These are phyloP conservation scores for Trichosporon faecale DNA, from an alignment of 1,284 basidiomycete genomes.

Conservation along the genomic window DNA sequence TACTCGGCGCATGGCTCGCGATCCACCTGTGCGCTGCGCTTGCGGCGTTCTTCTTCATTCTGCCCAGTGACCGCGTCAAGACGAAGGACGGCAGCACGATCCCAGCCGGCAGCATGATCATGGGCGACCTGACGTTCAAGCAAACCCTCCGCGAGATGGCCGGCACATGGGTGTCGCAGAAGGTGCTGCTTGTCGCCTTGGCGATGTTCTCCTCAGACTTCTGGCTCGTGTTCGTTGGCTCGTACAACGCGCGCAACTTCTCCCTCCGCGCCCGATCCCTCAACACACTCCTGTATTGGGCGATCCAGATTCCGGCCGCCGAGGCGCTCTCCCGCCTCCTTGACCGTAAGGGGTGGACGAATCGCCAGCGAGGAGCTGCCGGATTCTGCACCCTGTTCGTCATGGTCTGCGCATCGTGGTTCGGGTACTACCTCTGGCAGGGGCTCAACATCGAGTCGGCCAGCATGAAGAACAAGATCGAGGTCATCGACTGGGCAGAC, in stretches of 20 bases:
- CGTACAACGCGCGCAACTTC: slow-evolving; percentile 11
- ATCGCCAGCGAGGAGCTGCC: slow-evolving; percentile 4
- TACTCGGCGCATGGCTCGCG: slow-evolving; percentile 7
- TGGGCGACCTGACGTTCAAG: background rate
- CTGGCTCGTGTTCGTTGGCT: slow-evolving; percentile 10
- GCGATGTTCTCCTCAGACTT: slow-evolving; percentile 11
- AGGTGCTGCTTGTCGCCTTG: background rate
- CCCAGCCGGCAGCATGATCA: background rate
- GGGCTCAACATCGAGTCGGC: slow-evolving; percentile 3
- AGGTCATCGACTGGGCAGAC: slow-evolving; percentile 11
- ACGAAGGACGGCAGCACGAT: background rate
- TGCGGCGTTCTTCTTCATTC: slow-evolving; percentile 6
- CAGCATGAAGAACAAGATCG: background rate
- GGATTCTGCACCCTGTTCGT: slow-evolving; percentile 4
- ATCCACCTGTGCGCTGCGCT: background rate
- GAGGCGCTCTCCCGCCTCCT: slow-evolving; percentile 2
- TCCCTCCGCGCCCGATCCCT: slow-evolving; percentile 9
- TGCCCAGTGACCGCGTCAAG: background rate
- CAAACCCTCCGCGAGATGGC: background rate
- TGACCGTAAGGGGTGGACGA: slow-evolving; percentile 4
- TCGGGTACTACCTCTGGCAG: slow-evolving; percentile 12
- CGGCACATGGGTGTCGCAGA: background rate
- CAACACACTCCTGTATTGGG: slow-evolving; percentile 11
- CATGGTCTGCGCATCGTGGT: slow-evolving; percentile 8
- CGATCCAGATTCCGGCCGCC: slow-evolving; percentile 9